Base-by-base conservation (phyloP, 768 basidiomycete genomes). In the Phylloporus scabripes region DNA sequence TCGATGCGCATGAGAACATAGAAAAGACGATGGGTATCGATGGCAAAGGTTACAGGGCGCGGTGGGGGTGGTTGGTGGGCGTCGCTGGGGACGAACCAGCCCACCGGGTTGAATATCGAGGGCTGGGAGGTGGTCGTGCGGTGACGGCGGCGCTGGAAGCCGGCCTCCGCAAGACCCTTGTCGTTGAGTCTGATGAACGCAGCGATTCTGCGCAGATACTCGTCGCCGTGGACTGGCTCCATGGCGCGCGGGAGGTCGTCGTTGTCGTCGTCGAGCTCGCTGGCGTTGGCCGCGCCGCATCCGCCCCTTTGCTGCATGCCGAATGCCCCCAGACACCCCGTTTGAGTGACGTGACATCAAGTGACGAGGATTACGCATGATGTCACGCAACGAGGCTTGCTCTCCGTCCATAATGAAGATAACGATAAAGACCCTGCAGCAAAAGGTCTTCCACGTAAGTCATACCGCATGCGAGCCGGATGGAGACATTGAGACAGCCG, bases 351-450 rank as follows among this genome's bases (percentile, higher is more conserved):
- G 56, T 58, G 53, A 62, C 51, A 33, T 28, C 0, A 5, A 7
- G 59, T 66, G 60, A 63, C 55, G 0, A 26, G 24, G 58, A 55
- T 56, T 53, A 59, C 53, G 50, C 53, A 46, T 53, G 44, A 40
- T 53, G 48, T 56, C 62, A 65, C 64, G 53, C 46, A 23, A n/a
- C 11, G 36, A 14, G 23, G 44, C 37, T 60, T 56, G 55, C 43
- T 51, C 57, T 33, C 51, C 31, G 46, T 45, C 60, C 70, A 77
- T 66, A 66, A 89, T 92, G 85, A 91, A 92, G 80, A 79, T 98
- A 69, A 95, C 92, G 23, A 74, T 98, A 63, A 98, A 97, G 74
- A 97, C 94, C 1, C 80, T 94, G 12, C 87, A 92, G 70, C 91
- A 95, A 66, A 94, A 93, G 75, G 79, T 88, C 56, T 94, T 92